A percentile compares a stretch with the other conserved stretches of the same genome.
Evolutionary conservation across 805 yeast species (phyloP).

Genomic region (Lachancea kluyveri): DNA sequence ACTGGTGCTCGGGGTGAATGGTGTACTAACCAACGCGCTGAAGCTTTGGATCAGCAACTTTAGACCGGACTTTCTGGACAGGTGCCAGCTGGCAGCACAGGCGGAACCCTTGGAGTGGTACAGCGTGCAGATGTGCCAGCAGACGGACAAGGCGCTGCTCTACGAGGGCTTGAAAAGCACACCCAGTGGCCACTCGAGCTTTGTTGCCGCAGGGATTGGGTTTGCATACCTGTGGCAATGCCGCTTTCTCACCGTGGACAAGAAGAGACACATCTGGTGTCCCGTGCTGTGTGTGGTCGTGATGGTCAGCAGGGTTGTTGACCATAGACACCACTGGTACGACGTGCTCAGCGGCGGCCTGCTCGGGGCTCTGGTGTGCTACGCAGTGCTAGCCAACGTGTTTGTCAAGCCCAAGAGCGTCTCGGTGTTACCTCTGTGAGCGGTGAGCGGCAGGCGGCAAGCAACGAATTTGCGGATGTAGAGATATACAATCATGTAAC

Average conservation of each 20-base stretch:
- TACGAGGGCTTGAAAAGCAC: constrained; percentile 28
- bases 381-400: constrained; percentile 11
- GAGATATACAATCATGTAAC: no score
- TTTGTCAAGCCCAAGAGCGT: not conserved
- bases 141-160: constrained; percentile 14
- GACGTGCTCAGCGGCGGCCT: constrained; percentile 23
- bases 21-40: constrained; percentile 22
- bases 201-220: constrained; percentile 16
- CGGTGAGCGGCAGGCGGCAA: constrained; percentile 1
- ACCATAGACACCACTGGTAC: constrained; percentile 30
- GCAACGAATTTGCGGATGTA: no score
- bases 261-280: constrained; percentile 24
- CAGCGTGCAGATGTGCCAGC: constrained; percentile 2
- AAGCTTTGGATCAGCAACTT: constrained; percentile 23
- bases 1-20: constrained; percentile 18
- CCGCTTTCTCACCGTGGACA: constrained; percentile 13
- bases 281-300: constrained; percentile 18
- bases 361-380: constrained; percentile 12
- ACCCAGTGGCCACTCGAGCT: constrained; percentile 29
- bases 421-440: not conserved
- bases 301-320: constrained; percentile 24
- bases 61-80: constrained; percentile 27
- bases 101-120: constrained; percentile 5
- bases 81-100: constrained; percentile 18
- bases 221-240: constrained; percentile 23